These are phyloP conservation scores for Mikania micrantha DNA, from an alignment of 129 eudicot genomes.

Conservation along the genomic window DNA sequence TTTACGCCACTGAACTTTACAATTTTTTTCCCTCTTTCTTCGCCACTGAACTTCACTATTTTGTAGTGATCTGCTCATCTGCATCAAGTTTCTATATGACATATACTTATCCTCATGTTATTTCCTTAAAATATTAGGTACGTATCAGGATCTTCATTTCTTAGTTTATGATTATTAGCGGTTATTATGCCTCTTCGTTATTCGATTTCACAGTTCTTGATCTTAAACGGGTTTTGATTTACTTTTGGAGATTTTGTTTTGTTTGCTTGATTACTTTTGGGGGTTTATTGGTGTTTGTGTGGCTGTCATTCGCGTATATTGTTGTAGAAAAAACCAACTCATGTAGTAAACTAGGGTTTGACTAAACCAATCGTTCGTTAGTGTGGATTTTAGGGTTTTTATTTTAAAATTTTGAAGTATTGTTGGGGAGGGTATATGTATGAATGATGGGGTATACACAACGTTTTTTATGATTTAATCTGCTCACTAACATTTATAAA, in stretches of 20 bases:
- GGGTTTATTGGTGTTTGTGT: not conserved
- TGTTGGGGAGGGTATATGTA: not conserved
- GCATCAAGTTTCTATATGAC: too few relatives aligned
- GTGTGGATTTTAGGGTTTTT: constrained; percentile 5
- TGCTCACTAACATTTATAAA: not conserved
- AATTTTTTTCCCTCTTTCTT: too few relatives aligned
- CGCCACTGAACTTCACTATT: too few relatives aligned
- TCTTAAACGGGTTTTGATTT: constrained; percentile 2
- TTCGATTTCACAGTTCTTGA: constrained; percentile 11
- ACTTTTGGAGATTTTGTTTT: not conserved
- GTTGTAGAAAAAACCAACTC: not conserved
- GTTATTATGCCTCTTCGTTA: constrained; percentile 1
- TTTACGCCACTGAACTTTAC: too few relatives aligned
- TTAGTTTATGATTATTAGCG: not conserved
- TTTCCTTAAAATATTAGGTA: constrained; percentile 10
- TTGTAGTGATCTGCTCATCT: too few relatives aligned
- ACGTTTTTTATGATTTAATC: not conserved
- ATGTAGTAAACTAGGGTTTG: constrained; percentile 31
- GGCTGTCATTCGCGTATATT: not conserved
- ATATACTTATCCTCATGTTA: not conserved
- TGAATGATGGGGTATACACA: not conserved
- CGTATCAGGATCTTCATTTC: constrained; percentile 10
- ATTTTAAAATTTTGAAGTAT: not conserved
- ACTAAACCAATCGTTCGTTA: not conserved
- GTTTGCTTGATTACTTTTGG: not conserved